Conservation (phyloP, 345 rosid species). For the Salix caprea region DNA sequence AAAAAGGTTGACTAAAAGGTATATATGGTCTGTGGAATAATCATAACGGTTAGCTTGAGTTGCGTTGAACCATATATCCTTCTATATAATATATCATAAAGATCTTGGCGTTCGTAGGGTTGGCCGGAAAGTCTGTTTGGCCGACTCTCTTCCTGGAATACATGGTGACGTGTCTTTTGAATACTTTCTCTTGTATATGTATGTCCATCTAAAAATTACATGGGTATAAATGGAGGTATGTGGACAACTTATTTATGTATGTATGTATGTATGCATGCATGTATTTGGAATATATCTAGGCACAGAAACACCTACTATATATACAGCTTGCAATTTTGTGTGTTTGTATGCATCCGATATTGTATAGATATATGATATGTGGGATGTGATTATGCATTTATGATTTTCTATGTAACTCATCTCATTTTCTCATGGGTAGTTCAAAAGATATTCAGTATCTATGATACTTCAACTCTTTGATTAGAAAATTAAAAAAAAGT, state of each 20-base stretch:
- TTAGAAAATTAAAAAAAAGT: too few relatives aligned
- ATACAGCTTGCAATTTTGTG: too few relatives aligned
- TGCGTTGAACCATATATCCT: conserved; percentile 35
- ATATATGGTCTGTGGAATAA: conserved; percentile 41
- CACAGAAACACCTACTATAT: not conserved
- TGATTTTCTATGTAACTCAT: too few relatives aligned
- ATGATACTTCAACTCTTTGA: too few relatives aligned
- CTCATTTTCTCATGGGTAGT: too few relatives aligned
- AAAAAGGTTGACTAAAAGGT: conserved; percentile 48
- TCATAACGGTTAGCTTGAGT: conserved; percentile 67
- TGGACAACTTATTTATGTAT: not conserved
- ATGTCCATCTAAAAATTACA: not conserved
- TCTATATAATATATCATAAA: conserved; percentile 33
- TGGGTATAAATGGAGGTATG: not conserved
- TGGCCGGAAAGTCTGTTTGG: conserved; percentile 74
- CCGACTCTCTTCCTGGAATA: conserved; percentile 16
- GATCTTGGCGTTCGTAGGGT: conserved; percentile 10
- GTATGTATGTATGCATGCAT: too few relatives aligned
- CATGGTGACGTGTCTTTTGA: conserved; percentile 7
- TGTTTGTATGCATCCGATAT: too few relatives aligned
- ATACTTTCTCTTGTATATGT: not conserved
- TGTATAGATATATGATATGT: too few relatives aligned
- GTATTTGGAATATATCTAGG: not conserved
- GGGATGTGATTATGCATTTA: too few relatives aligned
- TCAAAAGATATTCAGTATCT: too few relatives aligned